Percentiles rank a stretch among this genome's conserved stretches.
phyloP scores from a whole-genome alignment of 176 grass and related monocot species.

The Eragrostis curvula region DNA sequence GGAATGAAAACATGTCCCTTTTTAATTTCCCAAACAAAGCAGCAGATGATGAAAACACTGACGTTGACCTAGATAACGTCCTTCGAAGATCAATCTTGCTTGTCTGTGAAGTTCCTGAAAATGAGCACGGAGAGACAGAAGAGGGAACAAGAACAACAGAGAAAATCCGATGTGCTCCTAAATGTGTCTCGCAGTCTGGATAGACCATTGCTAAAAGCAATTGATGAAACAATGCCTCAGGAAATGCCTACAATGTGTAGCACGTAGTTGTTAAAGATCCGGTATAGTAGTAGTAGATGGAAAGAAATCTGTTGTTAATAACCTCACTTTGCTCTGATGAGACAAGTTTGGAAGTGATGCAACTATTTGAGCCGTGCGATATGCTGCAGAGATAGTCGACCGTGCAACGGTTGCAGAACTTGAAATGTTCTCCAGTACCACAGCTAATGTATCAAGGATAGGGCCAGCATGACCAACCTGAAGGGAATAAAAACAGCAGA shows the following conservation, averaged over 20 bases:
- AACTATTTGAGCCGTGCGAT: conserved; percentile 88
- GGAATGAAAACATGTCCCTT: conserved; percentile 74
- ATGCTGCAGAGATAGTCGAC: conserved; percentile 78
- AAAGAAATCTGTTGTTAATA: conserved; percentile 33
- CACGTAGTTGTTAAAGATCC: conserved; percentile 22
- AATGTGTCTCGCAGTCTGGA: conserved; percentile 82
- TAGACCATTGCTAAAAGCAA: conserved; percentile 85
- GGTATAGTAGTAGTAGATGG: conserved; percentile 6
- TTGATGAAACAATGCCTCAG: conserved; percentile 94
- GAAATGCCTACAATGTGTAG: conserved; percentile 70
- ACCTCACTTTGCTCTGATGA: conserved; percentile 80
- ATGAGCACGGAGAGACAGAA: conserved; percentile 72
- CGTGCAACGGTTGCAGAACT: conserved; percentile 60
- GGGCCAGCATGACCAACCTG: conserved; percentile 95
- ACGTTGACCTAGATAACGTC: conserved; percentile 80
- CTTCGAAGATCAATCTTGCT: conserved; percentile 59
- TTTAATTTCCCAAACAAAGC: conserved; percentile 93
- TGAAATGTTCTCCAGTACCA: conserved; percentile 87
- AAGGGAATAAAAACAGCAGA: conserved; percentile 34
- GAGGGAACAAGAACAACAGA: conserved; percentile 95
- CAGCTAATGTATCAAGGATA: conserved; percentile 90
- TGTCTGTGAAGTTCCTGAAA: conserved; percentile 36
- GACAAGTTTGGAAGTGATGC: conserved; percentile 80
- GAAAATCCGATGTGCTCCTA: conserved; percentile 85
- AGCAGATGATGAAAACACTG: conserved; percentile 97